Evolutionary conservation across 352 stramenopile species (phyloP).

Genomic region (Phytopythium montanum): DNA sequence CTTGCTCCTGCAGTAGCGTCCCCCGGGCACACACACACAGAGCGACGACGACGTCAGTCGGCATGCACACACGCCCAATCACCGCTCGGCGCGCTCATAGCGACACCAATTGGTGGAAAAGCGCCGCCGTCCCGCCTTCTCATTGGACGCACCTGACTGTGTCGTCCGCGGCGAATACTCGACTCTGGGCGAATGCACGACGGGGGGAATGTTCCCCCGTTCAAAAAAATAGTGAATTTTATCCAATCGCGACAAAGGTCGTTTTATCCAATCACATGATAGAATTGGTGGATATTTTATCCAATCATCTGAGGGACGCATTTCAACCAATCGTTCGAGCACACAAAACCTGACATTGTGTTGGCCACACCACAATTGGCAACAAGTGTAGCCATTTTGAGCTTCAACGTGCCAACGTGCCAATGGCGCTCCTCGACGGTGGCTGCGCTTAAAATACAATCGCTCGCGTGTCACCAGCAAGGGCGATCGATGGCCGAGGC

Average conservation of each 20-base stretch:
- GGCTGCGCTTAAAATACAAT: neutral
- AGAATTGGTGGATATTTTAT: too few relatives aligned
- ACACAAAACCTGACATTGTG: too few relatives aligned
- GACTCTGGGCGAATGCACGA: too few relatives aligned
- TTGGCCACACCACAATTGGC: too few relatives aligned
- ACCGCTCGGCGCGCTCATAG: slow-evolving; percentile 13
- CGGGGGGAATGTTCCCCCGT: slow-evolving; percentile 43
- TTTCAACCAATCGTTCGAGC: too few relatives aligned
- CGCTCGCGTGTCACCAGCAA: neutral
- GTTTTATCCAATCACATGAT: too few relatives aligned
- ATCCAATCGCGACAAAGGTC: too few relatives aligned
- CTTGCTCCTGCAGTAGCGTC: slow-evolving; percentile 1
- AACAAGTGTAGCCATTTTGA: too few relatives aligned
- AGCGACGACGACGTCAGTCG: neutral
- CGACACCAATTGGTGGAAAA: slow-evolving; percentile 76
- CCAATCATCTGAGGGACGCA: too few relatives aligned
- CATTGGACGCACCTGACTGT: slow-evolving; percentile 51
- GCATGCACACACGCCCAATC: slow-evolving; percentile 22
- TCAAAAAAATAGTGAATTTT: neutral
- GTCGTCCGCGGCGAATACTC: slow-evolving; percentile 1
- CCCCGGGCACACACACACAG: slow-evolving; percentile 1
- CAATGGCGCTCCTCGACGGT: neutral
- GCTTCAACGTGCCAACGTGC: too few relatives aligned
- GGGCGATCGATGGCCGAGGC: neutral
- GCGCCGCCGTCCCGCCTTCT: slow-evolving; percentile 33